Percentiles rank a stretch among this genome's conserved stretches.
Evolutionary conservation across 2,329 filamentous ascomycete species (phyloP).

Genomic region (Colletotrichum scovillei): DNA sequence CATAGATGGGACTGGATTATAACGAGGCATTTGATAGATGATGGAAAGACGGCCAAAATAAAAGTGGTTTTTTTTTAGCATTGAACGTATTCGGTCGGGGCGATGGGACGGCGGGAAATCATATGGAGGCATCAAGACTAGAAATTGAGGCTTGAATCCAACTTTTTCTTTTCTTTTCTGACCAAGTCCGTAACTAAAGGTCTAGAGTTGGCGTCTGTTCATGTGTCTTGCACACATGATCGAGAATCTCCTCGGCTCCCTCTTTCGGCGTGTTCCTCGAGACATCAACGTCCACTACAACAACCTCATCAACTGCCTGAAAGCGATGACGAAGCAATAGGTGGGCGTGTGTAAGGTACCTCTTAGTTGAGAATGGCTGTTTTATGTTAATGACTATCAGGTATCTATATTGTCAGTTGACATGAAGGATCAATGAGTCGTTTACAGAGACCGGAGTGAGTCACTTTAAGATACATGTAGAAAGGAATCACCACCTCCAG

Average conservation of each 20-base stretch:
- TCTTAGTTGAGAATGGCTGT: too few species aligned
- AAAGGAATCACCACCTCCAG: background rate
- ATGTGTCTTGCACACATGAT: background rate
- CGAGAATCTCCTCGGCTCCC: background rate
- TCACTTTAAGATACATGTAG: background rate
- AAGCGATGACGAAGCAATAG: background rate
- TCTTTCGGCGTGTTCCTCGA: background rate
- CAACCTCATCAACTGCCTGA: background rate
- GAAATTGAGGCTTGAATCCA: background rate
- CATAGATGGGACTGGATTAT: conserved; percentile 40
- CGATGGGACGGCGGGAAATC: background rate
- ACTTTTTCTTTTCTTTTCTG: background rate
- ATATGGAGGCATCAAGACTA: background rate
- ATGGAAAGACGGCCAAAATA: conserved; percentile 5
- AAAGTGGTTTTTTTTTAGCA: background rate
- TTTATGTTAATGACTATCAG: background rate
- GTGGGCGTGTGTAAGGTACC: too few species aligned
- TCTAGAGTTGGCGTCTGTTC: background rate
- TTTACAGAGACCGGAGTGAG: background rate
- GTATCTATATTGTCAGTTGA: background rate
- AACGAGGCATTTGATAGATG: conserved; percentile 18
- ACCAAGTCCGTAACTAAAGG: background rate
- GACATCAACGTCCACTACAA: background rate
- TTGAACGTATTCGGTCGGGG: background rate
- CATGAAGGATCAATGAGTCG: background rate